phyloP scores from a whole-genome alignment of 495 filamentous ascomycete genomes.

The Tuber indicum region DNA sequence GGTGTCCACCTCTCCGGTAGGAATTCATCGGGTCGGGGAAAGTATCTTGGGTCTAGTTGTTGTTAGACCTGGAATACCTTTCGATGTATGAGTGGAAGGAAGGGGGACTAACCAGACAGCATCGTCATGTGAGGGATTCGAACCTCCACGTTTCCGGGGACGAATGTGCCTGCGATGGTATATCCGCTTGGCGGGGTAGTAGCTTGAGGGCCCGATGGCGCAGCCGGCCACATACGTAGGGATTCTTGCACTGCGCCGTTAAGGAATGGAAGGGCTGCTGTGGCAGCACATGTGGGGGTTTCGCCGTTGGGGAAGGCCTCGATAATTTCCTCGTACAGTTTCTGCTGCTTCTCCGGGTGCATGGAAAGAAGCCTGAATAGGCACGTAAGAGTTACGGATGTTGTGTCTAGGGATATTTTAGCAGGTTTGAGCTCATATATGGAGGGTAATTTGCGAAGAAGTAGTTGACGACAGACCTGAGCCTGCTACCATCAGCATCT shows the following conservation, averaged over 20 bases:
- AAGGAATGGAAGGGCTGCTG: slow-evolving; percentile 40
- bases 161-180: slow-evolving; percentile 44
- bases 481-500: slow-evolving; percentile 29
- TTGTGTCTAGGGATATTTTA: not conserved
- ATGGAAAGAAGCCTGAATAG: not conserved
- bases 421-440: slow-evolving; percentile 11
- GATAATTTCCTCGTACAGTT: slow-evolving; percentile 42
- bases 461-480: slow-evolving; percentile 15
- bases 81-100: not conserved
- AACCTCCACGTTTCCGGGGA: slow-evolving; percentile 43
- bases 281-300: slow-evolving; percentile 19
- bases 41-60: slow-evolving; percentile 23
- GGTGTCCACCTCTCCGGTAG: slow-evolving; percentile 31
- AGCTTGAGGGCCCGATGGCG: slow-evolving; percentile 47
- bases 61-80: slow-evolving; percentile 21
- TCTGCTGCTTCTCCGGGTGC: slow-evolving; percentile 16
- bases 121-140: not conserved
- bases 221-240: slow-evolving; percentile 49
- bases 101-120: not conserved
- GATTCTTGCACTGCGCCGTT: slow-evolving; percentile 52
- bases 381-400: not conserved
- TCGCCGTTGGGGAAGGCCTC: slow-evolving; percentile 17
- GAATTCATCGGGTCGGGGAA: slow-evolving; percentile 26
- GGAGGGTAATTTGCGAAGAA: not conserved
- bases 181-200: slow-evolving; percentile 48